These are phyloP conservation scores for Cystobasidium ongulense DNA, from an alignment of 768 basidiomycete species.

Conservation along the genomic window DNA sequence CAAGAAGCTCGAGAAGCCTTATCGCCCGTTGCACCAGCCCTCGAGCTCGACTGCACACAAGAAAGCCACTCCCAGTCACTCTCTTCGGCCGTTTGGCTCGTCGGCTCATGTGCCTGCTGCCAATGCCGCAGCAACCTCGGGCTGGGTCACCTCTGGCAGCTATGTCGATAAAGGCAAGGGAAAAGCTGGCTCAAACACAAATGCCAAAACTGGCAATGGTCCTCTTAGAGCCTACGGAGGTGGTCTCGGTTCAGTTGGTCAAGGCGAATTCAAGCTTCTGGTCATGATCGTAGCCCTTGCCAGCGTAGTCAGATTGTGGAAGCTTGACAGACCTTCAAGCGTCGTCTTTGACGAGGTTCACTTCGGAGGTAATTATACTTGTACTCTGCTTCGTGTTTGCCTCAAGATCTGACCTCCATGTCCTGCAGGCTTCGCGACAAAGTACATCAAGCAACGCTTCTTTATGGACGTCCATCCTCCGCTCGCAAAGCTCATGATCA, in stretches of 20 bases:
- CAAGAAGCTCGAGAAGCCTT: conserved; percentile 5
- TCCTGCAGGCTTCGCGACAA: conserved; percentile 59
- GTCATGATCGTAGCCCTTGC: conserved; percentile 62
- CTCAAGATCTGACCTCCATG: not conserved
- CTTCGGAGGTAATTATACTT: conserved; percentile 27
- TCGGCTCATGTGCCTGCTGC: not conserved
- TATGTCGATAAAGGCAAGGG: conserved; percentile 30
- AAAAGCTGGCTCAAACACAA: conserved; percentile 9
- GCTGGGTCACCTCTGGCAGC: conserved; percentile 29
- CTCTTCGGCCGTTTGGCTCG: conserved; percentile 14
- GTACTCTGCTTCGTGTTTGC: too few relatives aligned
- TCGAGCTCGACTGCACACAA: not conserved
- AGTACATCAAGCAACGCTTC: conserved; percentile 82
- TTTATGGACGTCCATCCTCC: conserved; percentile 88
- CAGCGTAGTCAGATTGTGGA: conserved; percentile 70
- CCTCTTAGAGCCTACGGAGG: conserved; percentile 15
- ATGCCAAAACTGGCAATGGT: not conserved
- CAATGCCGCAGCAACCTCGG: conserved; percentile 7
- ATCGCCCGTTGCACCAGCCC: not conserved
- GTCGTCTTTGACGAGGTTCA: conserved; percentile 54
- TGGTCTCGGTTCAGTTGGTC: conserved; percentile 16
- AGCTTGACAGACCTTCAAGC: conserved; percentile 73
- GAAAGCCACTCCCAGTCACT: not conserved
- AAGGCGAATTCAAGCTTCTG: conserved; percentile 69
- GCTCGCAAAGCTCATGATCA: conserved; percentile 88